Evolutionary conservation across 148 eudicot genomes (phyloP).

Genomic region (Rhododendron henanense): DNA sequence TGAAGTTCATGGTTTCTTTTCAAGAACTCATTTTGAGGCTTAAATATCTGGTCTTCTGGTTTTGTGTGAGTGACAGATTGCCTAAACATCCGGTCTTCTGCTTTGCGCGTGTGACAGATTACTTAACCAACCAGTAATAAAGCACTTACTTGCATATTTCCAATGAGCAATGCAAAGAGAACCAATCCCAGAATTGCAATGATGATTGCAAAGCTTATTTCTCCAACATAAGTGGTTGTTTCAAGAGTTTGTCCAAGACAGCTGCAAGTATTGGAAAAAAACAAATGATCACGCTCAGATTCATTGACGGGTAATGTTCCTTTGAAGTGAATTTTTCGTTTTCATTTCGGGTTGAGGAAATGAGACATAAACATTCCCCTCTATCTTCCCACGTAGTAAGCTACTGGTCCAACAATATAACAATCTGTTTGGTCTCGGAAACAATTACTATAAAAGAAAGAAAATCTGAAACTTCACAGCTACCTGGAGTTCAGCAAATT

Average conservation of each 20-base stretch:
- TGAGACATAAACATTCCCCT: no score
- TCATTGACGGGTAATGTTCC: no score
- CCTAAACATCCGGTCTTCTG: not conserved
- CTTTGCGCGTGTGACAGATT: not conserved
- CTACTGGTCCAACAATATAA: not conserved
- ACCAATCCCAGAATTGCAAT: constrained; percentile 70
- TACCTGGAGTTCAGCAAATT: not conserved
- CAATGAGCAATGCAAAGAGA: constrained; percentile 77
- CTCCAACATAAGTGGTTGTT: constrained; percentile 65
- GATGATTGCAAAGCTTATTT: constrained; percentile 57
- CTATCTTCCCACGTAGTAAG: not conserved
- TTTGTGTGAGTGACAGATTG: not conserved
- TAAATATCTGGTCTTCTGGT: not conserved
- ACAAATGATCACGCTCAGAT: not conserved
- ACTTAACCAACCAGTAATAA: not conserved
- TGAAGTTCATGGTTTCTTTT: not conserved
- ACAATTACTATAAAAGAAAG: not conserved
- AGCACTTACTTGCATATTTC: constrained; percentile 81
- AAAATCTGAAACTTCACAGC: not conserved
- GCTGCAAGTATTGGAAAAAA: constrained; percentile 32
- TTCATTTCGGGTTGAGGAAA: not conserved
- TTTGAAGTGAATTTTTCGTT: not conserved
- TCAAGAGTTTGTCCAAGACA: constrained; percentile 59
- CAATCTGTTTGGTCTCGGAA: not conserved
- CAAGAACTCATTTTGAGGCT: not conserved